These are phyloP conservation scores for Vigna trinervia DNA, from an alignment of 306 rosid genomes.

Conservation along the genomic window DNA sequence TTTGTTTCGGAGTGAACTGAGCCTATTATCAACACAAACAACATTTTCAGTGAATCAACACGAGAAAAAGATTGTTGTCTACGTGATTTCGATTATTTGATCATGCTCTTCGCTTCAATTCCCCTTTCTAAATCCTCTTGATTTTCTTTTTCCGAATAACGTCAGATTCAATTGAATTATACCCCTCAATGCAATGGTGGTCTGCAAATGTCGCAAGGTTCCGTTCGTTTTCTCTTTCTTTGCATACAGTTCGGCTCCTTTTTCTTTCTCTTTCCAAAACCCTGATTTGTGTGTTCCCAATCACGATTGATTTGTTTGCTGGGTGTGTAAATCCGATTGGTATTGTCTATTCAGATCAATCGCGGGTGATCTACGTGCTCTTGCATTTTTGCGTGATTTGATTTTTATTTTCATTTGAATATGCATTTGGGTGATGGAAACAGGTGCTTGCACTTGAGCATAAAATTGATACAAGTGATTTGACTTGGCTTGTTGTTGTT, in stretches of 20 bases:
- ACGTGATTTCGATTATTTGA: conserved; percentile 14
- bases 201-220: conserved; percentile 99
- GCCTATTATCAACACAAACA: not conserved
- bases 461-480: conserved; percentile 28
- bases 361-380: conserved; percentile 46
- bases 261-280: conserved; percentile 2
- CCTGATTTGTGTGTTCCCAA: conserved; percentile 35
- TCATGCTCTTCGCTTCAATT: conserved; percentile 34
- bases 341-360: conserved; percentile 36
- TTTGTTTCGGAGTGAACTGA: conserved; percentile 48
- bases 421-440: conserved; percentile 28
- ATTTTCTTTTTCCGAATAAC: conserved; percentile 13
- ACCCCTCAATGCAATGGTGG: conserved; percentile 86
- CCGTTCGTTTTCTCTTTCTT: conserved; percentile 16
- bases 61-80: not conserved
- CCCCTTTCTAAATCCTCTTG: conserved; percentile 24
- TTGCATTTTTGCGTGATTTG: conserved; percentile 36
- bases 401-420: not conserved
- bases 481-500: not conserved
- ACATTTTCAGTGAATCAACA: conserved; percentile 17
- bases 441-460: conserved; percentile 22
- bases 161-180: conserved; percentile 38
- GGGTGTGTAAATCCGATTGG: conserved; percentile 61
- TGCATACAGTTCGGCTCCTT: not conserved
- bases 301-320: conserved; percentile 44